phyloP scores from a whole-genome alignment of 2,329 filamentous ascomycete species.

The Metarhizium robertsii region DNA sequence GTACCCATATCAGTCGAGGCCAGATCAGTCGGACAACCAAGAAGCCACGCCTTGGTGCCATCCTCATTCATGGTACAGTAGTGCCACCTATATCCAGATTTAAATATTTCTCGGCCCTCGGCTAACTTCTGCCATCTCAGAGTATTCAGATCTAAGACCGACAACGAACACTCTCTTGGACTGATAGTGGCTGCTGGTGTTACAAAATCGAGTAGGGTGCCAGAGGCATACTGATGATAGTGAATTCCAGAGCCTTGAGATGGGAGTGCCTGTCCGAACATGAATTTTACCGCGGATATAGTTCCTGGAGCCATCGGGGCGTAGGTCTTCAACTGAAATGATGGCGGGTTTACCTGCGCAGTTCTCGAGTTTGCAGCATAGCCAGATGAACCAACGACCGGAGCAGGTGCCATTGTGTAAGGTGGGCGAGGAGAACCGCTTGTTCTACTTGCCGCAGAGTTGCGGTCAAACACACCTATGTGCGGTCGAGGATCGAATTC shows the following conservation, averaged over 20 bases:
- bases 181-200: conserved; percentile 84
- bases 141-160: conserved; percentile 76
- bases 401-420: conserved; percentile 39
- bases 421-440: conserved; percentile 41
- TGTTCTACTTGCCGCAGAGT: conserved; percentile 29
- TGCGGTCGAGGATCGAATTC: conserved; percentile 67
- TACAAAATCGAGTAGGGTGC: conserved; percentile 85
- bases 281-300: conserved; percentile 83
- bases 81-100: conserved; percentile 89
- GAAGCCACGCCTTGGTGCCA: conserved; percentile 90
- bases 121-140: conserved; percentile 92
- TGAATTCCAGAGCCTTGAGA: conserved; percentile 86
- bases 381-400: conserved; percentile 49
- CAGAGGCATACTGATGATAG: conserved; percentile 91
- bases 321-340: conserved; percentile 60
- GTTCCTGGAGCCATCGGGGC: conserved; percentile 79
- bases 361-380: conserved; percentile 61
- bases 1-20: conserved; percentile 55
- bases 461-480: conserved; percentile 41
- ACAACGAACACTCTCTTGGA: conserved; percentile 80
- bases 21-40: conserved; percentile 79
- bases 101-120: conserved; percentile 89
- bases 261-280: conserved; percentile 70
- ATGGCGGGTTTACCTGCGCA: conserved; percentile 56
- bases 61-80: conserved; percentile 95